These are phyloP conservation scores for Tinospora cordifolia DNA, from an alignment of 164 flowering plant species.

Conservation along the genomic window DNA sequence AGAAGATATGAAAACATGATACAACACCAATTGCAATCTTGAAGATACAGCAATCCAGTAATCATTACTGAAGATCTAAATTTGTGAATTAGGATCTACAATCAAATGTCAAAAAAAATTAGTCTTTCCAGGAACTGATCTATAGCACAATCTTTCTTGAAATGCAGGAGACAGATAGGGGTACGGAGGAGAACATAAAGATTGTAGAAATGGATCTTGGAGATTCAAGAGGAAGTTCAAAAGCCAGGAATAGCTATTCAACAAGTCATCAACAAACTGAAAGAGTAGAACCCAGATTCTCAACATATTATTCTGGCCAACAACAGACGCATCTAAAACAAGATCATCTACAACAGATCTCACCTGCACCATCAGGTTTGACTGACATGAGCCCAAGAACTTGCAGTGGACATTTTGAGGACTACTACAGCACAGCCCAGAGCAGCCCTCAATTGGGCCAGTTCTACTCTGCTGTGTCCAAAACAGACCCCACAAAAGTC, in stretches of 20 bases:
- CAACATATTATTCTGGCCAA: conserved; percentile 28
- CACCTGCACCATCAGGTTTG: conserved; percentile 66
- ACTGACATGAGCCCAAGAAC: conserved; percentile 72
- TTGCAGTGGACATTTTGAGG: conserved; percentile 75
- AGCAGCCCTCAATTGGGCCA: conserved; percentile 55
- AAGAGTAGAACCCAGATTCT: conserved; percentile 38
- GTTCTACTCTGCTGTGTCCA: conserved; percentile 49
- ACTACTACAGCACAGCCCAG: conserved; percentile 56
- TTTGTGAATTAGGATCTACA: not conserved
- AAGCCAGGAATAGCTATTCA: conserved; percentile 54
- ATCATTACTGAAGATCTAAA: not conserved
- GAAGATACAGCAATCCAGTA: no score
- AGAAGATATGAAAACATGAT: not conserved
- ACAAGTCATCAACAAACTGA: conserved; percentile 31
- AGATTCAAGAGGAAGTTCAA: conserved; percentile 39
- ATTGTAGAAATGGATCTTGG: conserved; percentile 78
- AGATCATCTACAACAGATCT: conserved; percentile 36
- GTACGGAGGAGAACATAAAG: conserved; percentile 75
- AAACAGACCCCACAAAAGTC: conserved; percentile 35
- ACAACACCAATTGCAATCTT: not conserved
- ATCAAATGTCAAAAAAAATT: no score
- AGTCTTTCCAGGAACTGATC: no score
- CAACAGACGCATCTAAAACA: conserved; percentile 28
- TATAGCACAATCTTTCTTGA: conserved; percentile 5
- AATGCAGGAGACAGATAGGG: conserved; percentile 47